Conservation (phyloP, 768 basidiomycete species). For the Macrolepiota fuliginosa region DNA sequence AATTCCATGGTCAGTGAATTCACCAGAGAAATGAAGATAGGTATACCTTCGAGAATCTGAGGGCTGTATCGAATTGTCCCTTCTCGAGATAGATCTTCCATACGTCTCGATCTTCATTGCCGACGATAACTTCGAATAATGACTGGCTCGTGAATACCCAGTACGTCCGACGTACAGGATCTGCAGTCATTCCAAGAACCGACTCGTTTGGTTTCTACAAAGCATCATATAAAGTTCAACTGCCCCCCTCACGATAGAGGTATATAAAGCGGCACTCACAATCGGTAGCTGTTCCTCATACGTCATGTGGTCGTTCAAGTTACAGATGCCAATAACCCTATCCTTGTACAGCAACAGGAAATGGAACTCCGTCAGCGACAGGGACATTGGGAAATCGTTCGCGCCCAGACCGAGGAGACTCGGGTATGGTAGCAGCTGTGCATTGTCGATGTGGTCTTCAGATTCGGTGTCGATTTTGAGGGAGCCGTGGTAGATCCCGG, state of each 20-base stretch:
- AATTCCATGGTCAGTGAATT: background rate
- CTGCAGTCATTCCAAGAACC: conserved; percentile 74
- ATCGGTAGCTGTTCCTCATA: conserved; percentile 84
- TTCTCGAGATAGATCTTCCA: conserved; percentile 90
- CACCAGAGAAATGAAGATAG: background rate
- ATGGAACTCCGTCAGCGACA: conserved; percentile 90
- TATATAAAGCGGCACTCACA: conserved; percentile 39
- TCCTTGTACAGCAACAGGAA: conserved; percentile 84
- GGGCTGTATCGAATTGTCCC: conserved; percentile 72
- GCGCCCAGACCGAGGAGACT: conserved; percentile 26
- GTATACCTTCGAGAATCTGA: conserved; percentile 78
- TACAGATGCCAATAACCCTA: conserved; percentile 72
- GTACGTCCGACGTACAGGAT: conserved; percentile 85
- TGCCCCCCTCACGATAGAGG: background rate
- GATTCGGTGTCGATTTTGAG: conserved; percentile 67
- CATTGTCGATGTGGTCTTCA: conserved; percentile 75
- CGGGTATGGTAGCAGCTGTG: conserved; percentile 81
- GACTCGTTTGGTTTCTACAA: conserved; percentile 71
- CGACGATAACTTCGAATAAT: conserved; percentile 81
- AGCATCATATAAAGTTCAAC: background rate
- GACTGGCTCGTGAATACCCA: conserved; percentile 93
- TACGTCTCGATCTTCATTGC: conserved; percentile 90
- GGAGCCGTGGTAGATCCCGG: conserved; percentile 82
- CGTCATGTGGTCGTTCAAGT: conserved; percentile 74
- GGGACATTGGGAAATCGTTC: conserved; percentile 62